phyloP scores from a whole-genome alignment of 148 eudicot species.

The Amaranthus palmeri region DNA sequence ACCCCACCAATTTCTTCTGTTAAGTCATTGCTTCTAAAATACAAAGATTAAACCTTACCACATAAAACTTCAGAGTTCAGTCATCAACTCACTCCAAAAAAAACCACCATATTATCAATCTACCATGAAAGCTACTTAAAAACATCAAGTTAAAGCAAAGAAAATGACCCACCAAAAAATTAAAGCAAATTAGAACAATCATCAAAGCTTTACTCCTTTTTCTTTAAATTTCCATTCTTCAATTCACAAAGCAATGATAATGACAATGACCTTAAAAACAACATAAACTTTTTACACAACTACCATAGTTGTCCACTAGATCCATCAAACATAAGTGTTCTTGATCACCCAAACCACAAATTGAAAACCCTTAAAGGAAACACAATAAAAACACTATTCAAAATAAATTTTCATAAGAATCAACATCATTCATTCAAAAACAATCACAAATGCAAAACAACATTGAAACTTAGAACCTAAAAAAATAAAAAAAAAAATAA shows the following conservation, averaged over 20 bases:
- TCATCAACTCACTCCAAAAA: neutral
- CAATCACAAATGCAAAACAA: neutral
- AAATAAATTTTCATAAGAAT: constrained; percentile 3
- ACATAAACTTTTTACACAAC: constrained; percentile 6
- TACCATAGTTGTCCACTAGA: constrained; percentile 12
- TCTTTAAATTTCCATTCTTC: neutral
- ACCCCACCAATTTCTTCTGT: too few relatives aligned
- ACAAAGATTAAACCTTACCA: neutral
- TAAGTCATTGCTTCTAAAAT: neutral
- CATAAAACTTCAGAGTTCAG: neutral
- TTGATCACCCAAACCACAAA: neutral
- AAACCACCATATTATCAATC: neutral
- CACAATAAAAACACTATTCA: neutral
- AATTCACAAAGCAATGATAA: constrained; percentile 8
- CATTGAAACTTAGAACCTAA: neutral
- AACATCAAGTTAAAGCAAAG: neutral
- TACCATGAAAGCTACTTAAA: neutral
- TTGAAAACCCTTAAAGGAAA: neutral
- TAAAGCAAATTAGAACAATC: neutral
- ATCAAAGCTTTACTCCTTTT: neutral
- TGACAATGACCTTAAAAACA: constrained; percentile 6
- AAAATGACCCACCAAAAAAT: neutral
- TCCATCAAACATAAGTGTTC: neutral
- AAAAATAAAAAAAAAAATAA: neutral
- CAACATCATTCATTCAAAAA: constrained; percentile 8